These are phyloP conservation scores for Oryza coarctata DNA, from an alignment of 176 grass and related monocot genomes.

Conservation along the genomic window DNA sequence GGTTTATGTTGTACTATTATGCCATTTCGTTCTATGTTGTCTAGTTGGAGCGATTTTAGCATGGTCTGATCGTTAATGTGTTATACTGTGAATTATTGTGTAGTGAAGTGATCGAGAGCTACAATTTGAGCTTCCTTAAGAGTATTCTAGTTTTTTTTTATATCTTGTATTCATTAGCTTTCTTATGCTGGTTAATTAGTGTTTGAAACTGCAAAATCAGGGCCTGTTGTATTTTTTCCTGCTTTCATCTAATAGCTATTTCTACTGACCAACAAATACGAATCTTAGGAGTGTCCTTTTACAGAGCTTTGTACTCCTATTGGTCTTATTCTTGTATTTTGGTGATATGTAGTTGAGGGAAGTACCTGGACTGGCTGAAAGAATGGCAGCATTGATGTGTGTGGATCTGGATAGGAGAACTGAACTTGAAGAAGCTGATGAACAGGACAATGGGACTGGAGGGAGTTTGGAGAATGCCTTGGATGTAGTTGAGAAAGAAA, in stretches of 20 bases:
- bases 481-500: constrained; percentile 63
- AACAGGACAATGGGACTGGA: constrained; percentile 11
- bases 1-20: not conserved
- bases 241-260: not conserved
- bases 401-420: constrained; percentile 64
- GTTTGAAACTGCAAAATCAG: not conserved
- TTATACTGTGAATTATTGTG: not conserved
- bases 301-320: not conserved
- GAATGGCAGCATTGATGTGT: constrained; percentile 90
- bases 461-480: constrained; percentile 51
- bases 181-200: not conserved
- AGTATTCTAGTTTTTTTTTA: not conserved
- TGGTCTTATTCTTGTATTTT: constrained; percentile 11
- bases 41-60: not conserved
- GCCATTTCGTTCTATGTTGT: not conserved
- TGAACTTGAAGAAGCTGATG: constrained; percentile 45
- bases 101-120: not conserved
- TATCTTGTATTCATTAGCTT: not conserved
- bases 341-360: constrained; percentile 65
- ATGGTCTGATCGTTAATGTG: not conserved
- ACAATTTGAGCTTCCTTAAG: not conserved
- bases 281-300: not conserved
- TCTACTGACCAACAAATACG: not conserved
- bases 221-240: not conserved
- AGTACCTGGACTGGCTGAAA: constrained; percentile 77